These are phyloP conservation scores for Nannochloropsis gaditana DNA, from an alignment of 108 stramenopile species.

Conservation along the genomic window DNA sequence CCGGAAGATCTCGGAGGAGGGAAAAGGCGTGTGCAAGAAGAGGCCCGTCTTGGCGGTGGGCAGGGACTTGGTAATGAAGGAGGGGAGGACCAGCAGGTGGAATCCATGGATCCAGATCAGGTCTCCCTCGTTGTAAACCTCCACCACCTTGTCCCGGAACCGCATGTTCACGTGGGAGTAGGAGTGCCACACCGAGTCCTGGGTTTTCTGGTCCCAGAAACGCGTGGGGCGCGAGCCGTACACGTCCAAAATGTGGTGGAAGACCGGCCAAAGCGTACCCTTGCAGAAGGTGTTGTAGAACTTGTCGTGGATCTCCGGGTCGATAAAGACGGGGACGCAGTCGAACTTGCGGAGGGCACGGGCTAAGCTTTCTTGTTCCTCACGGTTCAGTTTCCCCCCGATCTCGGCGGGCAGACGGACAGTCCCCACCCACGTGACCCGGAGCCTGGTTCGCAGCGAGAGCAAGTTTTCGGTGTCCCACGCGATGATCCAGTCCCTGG, in stretches of 20 bases:
- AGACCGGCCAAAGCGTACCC: constrained; percentile 61
- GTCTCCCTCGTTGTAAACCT: constrained; percentile 64
- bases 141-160: constrained; percentile 58
- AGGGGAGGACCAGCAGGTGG: constrained; percentile 62
- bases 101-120: constrained; percentile 65
- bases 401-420: constrained; percentile 55
- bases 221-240: constrained; percentile 53
- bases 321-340: constrained; percentile 94
- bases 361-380: constrained; percentile 72
- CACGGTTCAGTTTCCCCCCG: constrained; percentile 62
- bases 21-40: constrained; percentile 67
- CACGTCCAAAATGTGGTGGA: constrained; percentile 63
- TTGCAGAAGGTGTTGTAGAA: constrained; percentile 60
- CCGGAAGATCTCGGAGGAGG: constrained; percentile 63
- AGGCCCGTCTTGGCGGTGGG: constrained; percentile 55
- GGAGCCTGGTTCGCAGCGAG: constrained; percentile 71
- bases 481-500: not conserved
- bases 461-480: constrained; percentile 95
- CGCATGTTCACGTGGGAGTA: constrained; percentile 58
- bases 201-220: constrained; percentile 36
- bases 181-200: constrained; percentile 39
- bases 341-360: constrained; percentile 72
- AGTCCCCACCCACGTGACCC: constrained; percentile 78
- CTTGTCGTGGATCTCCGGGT: constrained; percentile 63
- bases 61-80: constrained; percentile 52